A percentile compares a stretch with the other conserved stretches of the same genome.
Conservation (phyloP, 2,329 filamentous ascomycete species). For the Parastagonospora nodorum region DNA sequence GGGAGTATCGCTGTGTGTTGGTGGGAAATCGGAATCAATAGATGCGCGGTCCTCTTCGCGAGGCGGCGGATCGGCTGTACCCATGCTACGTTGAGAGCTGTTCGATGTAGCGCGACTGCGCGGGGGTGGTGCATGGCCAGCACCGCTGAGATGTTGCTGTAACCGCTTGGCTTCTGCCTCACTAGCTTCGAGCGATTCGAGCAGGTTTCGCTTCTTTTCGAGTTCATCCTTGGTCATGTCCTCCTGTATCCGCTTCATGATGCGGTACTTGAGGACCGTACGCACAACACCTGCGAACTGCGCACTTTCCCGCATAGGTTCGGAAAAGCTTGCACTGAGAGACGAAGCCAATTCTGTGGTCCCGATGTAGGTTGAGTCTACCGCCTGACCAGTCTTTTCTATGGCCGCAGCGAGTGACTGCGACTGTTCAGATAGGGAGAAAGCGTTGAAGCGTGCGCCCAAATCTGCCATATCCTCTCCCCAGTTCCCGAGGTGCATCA, state of each 20-base stretch:
- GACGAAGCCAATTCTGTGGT: conserved; percentile 88
- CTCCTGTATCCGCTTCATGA: conserved; percentile 93
- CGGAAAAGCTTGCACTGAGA: conserved; percentile 91
- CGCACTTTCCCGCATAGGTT: conserved; percentile 96
- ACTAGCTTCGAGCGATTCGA: conserved; percentile 90
- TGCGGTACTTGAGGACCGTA: conserved; percentile 83
- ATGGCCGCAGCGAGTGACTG: conserved; percentile 89
- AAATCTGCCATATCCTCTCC: conserved; percentile 90
- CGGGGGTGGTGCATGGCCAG: conserved; percentile 63
- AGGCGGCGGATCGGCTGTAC: conserved; percentile 43
- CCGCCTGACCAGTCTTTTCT: conserved; percentile 90
- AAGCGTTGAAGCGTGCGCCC: conserved; percentile 94
- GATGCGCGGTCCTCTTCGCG: conserved; percentile 78
- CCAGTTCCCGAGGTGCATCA: conserved; percentile 82
- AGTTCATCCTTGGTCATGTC: conserved; percentile 96
- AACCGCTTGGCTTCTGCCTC: conserved; percentile 92
- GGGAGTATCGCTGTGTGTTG: conserved; percentile 74
- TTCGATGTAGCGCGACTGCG: conserved; percentile 71
- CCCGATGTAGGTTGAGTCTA: conserved; percentile 93
- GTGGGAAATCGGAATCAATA: conserved; percentile 94
- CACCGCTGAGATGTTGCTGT: conserved; percentile 84
- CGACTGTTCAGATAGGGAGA: conserved; percentile 91
- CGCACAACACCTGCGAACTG: conserved; percentile 96
- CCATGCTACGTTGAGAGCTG: conserved; percentile 52
- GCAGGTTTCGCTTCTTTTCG: conserved; percentile 78